A percentile compares a stretch with the other conserved stretches of the same genome.
phyloP scores from a whole-genome alignment of 108 stramenopile genomes.

The Aurantiochytrium sp. region DNA sequence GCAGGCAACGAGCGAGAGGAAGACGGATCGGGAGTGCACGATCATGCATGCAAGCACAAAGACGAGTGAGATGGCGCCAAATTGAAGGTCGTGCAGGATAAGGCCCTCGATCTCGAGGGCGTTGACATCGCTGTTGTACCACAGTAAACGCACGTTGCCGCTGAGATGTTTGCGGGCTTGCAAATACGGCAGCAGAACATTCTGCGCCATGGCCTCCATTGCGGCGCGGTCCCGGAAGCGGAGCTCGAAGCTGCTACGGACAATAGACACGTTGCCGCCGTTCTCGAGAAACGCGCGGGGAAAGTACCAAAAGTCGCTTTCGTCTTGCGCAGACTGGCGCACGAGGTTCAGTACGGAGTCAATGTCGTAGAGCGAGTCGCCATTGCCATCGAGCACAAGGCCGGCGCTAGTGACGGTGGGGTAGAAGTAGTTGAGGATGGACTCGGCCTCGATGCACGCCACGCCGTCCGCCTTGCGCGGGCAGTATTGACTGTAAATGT shows the following conservation, averaged over 20 bases:
- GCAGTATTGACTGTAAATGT: not conserved
- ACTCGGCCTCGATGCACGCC: not conserved
- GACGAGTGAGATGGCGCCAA: not conserved
- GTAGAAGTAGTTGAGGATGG: slow-evolving; percentile 24
- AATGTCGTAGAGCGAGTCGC: not conserved
- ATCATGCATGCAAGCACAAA: not conserved
- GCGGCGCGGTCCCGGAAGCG: not conserved
- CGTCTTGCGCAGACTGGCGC: not conserved
- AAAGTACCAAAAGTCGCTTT: not conserved
- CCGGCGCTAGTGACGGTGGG: not conserved
- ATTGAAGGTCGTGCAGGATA: not conserved
- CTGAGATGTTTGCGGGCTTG: not conserved
- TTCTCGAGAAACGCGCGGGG: not conserved
- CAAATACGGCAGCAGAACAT: not conserved
- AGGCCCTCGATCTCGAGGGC: not conserved
- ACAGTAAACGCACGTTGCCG: not conserved
- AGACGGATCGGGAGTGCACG: not conserved
- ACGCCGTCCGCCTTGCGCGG: not conserved
- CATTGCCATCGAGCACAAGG: not conserved
- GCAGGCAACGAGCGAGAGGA: not conserved
- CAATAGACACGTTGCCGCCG: not conserved
- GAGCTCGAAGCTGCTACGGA: not conserved
- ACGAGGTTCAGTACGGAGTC: not conserved
- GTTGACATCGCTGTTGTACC: slow-evolving; percentile 11
- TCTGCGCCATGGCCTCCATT: not conserved